Evolutionary conservation across 202 grass and related monocot genomes (phyloP).

Genomic region (Carex arenaria): DNA sequence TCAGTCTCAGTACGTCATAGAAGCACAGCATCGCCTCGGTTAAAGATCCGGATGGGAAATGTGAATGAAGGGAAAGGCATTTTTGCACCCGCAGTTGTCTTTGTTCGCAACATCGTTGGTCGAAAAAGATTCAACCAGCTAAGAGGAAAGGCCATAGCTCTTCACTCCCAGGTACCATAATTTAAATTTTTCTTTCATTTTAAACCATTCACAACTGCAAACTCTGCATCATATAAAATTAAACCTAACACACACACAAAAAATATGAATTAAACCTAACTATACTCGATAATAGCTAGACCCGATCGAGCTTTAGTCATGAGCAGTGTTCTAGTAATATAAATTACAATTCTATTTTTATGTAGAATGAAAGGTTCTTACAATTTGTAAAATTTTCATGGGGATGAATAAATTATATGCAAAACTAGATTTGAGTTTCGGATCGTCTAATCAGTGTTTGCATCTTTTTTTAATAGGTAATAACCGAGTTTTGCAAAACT

Average conservation of each 20-base stretch:
- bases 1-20: slow-evolving; percentile 15
- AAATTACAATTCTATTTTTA: neutral
- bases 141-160: slow-evolving; percentile 87
- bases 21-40: slow-evolving; percentile 28
- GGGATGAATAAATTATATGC: neutral
- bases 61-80: slow-evolving; percentile 91
- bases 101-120: slow-evolving; percentile 76
- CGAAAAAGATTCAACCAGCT: slow-evolving; percentile 91
- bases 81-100: slow-evolving; percentile 70
- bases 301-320: neutral
- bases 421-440: neutral
- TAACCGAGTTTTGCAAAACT: slow-evolving; percentile 88
- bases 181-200: neutral
- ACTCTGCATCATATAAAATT: neutral
- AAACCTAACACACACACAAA: neutral
- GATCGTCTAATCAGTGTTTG: neutral
- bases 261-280: neutral
- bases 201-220: neutral
- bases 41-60: slow-evolving; percentile 73
- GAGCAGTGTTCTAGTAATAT: neutral
- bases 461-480: slow-evolving; percentile 38
- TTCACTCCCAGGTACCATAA: slow-evolving; percentile 74
- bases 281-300: neutral
- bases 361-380: neutral
- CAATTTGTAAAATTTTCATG: neutral